Evolutionary conservation across 2,329 filamentous ascomycete genomes (phyloP).

Genomic region (Fusarium coicis): DNA sequence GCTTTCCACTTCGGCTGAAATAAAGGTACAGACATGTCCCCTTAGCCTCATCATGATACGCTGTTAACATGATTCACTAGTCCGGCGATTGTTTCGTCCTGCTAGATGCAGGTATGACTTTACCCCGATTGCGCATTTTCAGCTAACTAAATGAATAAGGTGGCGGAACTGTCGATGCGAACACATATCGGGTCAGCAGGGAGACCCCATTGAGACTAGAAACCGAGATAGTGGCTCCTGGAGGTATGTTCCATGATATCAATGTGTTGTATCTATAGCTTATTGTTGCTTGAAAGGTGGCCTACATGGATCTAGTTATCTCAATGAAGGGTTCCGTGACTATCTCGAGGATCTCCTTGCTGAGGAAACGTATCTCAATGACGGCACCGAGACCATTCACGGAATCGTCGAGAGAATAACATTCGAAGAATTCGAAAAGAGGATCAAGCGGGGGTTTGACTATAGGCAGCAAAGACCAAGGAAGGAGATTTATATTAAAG

Average conservation of each 20-base stretch:
- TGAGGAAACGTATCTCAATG: not conserved
- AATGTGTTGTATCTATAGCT: accelerated
- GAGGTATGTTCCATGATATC: accelerated
- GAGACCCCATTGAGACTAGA: not conserved
- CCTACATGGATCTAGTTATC: not conserved
- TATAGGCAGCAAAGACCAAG: accelerated
- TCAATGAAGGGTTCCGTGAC: not conserved
- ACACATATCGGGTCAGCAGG: not conserved
- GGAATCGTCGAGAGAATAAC: not conserved
- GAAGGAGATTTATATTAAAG: accelerated
- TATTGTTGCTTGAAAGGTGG: accelerated
- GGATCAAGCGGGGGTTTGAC: not conserved
- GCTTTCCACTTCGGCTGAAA: not conserved
- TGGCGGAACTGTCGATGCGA: not conserved
- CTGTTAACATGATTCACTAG: accelerated
- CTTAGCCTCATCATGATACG: too few species aligned
- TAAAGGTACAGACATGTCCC: not conserved
- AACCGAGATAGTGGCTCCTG: not conserved
- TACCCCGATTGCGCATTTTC: accelerated
- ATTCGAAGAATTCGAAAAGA: not conserved
- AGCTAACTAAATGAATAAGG: not conserved
- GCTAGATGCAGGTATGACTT: not conserved
- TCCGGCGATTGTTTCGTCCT: not conserved
- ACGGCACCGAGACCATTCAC: not conserved
- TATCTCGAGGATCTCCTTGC: not conserved